These are phyloP conservation scores for Durusdinium trenchii DNA, from an alignment of 73 alveolate genomes.

Conservation along the genomic window DNA sequence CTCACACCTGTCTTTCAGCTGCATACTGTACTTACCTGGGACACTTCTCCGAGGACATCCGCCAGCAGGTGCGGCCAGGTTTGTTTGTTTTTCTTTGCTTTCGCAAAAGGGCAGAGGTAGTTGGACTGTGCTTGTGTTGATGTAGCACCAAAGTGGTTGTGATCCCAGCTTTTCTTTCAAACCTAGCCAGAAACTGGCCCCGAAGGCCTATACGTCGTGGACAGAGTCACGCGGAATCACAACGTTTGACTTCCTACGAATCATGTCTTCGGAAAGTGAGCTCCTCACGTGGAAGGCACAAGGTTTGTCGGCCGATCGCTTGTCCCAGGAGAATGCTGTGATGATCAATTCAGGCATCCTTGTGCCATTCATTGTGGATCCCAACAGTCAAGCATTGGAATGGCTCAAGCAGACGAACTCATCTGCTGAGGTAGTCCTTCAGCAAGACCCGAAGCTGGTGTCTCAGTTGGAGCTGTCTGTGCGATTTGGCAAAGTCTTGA, in stretches of 20 bases:
- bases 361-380: conserved; percentile 99
- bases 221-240: conserved; percentile 86
- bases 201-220: conserved; percentile 69
- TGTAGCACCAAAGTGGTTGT: background rate
- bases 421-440: conserved; percentile 60
- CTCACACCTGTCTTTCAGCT: conserved; percentile 97
- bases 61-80: conserved; percentile 97
- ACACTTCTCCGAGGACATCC: conserved; percentile 98
- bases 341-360: conserved; percentile 98
- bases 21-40: conserved; percentile 99
- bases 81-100: background rate
- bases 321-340: conserved; percentile 99
- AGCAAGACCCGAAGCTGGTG: conserved; percentile 99
- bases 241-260: conserved; percentile 95
- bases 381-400: conserved; percentile 99
- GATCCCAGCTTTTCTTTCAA: background rate
- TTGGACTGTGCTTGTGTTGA: background rate
- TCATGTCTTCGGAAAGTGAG: conserved; percentile 99
- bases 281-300: conserved; percentile 99
- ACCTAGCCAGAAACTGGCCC: background rate
- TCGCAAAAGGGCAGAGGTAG: background rate
- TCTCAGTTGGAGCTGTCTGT: conserved; percentile 99
- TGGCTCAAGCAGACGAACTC: conserved; percentile 98
- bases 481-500: conserved; percentile 98
- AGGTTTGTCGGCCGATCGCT: conserved; percentile 99